Conservation (phyloP, 768 basidiomycete genomes). For the Mycena rebaudengoi region DNA sequence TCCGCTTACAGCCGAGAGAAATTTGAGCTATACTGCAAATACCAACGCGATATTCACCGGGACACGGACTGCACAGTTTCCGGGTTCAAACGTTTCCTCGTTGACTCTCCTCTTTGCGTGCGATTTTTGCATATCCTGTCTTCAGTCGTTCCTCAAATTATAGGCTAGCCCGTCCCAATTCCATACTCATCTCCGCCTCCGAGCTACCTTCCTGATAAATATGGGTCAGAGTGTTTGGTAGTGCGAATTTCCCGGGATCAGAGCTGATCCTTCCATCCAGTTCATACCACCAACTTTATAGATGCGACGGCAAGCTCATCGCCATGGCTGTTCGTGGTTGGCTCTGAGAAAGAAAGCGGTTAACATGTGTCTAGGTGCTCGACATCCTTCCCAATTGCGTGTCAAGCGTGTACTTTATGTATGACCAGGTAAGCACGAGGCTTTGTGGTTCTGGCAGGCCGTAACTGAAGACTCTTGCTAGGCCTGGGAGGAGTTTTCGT, state of each 20-base stretch:
- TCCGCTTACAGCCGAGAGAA: constrained; percentile 84
- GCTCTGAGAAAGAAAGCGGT: no score
- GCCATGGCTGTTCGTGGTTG: no score
- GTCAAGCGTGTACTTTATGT: constrained; percentile 89
- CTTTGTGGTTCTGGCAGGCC: no score
- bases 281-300: constrained; percentile 92
- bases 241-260: not conserved
- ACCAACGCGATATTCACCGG: constrained; percentile 82
- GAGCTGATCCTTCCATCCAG: constrained; percentile 3
- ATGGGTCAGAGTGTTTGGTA: constrained; percentile 53
- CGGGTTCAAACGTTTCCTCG: constrained; percentile 79
- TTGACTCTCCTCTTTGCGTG: constrained; percentile 79
- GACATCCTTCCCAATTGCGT: constrained; percentile 91
- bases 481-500: constrained; percentile 69
- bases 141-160: not conserved
- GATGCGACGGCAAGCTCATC: constrained; percentile 81
- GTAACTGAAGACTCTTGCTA: constrained; percentile 29
- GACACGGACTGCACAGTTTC: constrained; percentile 60
- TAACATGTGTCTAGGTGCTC: no score
- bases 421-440: constrained; percentile 50
- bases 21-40: constrained; percentile 76
- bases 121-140: constrained; percentile 27
- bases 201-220: constrained; percentile 71
- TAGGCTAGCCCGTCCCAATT: constrained; percentile 63
- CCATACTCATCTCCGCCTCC: constrained; percentile 60